phyloP scores from a whole-genome alignment of 164 flowering plant genomes.

The Saururus chinensis region DNA sequence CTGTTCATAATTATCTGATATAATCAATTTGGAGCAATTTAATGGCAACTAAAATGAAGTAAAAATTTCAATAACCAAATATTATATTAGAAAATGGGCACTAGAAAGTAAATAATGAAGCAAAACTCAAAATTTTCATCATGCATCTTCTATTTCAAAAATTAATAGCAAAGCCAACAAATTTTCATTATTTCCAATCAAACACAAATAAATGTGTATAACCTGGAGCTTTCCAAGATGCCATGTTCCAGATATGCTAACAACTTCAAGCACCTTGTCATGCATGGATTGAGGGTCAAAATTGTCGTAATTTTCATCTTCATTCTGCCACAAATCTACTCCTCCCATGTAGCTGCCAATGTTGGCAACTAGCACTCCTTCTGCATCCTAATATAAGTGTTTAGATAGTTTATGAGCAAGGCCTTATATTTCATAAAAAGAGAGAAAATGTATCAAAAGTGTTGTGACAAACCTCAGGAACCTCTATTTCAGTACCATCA shows the following conservation, averaged over 20 bases:
- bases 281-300: conserved; percentile 98
- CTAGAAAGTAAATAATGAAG: background rate
- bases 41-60: no score
- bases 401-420: background rate
- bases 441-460: background rate
- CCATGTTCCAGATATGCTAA: conserved; percentile 97
- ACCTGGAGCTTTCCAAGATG: conserved; percentile 99
- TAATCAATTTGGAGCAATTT: no score
- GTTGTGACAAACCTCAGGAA: conserved; percentile 70
- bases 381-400: conserved; percentile 62
- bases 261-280: conserved; percentile 93
- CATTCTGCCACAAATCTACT: conserved; percentile 98
- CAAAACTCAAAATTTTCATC: background rate
- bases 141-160: background rate
- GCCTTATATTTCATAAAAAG: background rate
- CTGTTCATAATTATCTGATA: no score
- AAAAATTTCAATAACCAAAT: no score
- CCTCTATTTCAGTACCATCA: conserved; percentile 89
- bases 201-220: background rate
- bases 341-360: conserved; percentile 99
- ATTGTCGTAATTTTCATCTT: conserved; percentile 78
- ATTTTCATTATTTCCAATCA: background rate
- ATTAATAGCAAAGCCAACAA: background rate
- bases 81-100: no score
- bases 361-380: conserved; percentile 94